Base-by-base conservation (phyloP, 352 stramenopile genomes). In the Phytophthora meadii region DNA sequence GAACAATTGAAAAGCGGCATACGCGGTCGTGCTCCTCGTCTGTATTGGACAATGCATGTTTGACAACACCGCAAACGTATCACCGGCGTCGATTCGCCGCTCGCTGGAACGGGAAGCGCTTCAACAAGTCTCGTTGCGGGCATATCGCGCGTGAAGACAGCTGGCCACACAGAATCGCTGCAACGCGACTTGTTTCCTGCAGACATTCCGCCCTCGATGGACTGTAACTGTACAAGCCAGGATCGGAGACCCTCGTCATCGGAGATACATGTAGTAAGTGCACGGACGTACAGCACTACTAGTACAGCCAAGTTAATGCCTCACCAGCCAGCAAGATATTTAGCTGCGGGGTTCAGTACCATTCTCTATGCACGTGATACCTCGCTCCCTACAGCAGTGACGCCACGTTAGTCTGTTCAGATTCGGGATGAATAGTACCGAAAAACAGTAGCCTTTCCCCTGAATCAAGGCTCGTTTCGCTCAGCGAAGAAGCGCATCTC, bases 131-230 rank as follows among this genome's bases (percentile, higher is more conserved):
- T 5, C 37, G 14, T 4, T 42, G 42, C 28, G 30, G 37, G 37
- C 40, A 27, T 65, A 70, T 65, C 55, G 36, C 27, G 6, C 17
- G 24, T n/a, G 41, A 55, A 52, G n/a, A 32, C 64, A 72, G 51
- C 36, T 61, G 63, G 28, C 17, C 19, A 10, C 7, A 8, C 15
- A 22, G 57, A 72, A 66, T 67, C 42, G 56, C 49, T 34, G 49
- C 44, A 42, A 54, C 63, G 63, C 25, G 42, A 57, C 63, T 53
- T 54, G 37, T 56, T 61, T 55, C 60, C 34, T 53, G 60, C 36
- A 11, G 49, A 71, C 48, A 47, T 72, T 72, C 64, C 64, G 57
- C 44, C 63, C 44, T 56, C 22, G 48, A 32, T 42, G 17, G 19
- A 22, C 25, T 54, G 47, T 5, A 30, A 54, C 27, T 22, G 22